phyloP scores from a whole-genome alignment of 2,329 filamentous ascomycete genomes.

The Hypoxylon sp. region DNA sequence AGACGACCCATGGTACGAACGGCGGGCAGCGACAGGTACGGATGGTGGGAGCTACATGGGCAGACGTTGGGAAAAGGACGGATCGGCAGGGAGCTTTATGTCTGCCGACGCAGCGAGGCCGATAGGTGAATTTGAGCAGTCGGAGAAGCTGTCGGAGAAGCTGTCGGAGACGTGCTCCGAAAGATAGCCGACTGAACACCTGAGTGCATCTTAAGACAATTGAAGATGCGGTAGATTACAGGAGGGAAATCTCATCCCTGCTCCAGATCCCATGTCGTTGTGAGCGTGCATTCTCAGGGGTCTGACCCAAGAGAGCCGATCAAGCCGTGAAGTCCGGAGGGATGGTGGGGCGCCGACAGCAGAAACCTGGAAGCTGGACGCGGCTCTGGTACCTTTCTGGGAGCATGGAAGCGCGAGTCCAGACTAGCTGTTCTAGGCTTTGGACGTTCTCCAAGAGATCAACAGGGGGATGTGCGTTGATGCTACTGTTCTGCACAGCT shows the following conservation, averaged over 20 bases:
- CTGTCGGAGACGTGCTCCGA: slow-evolving; percentile 19
- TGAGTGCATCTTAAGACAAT: neutral
- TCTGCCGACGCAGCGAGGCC: slow-evolving; percentile 10
- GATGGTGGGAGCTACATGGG: neutral
- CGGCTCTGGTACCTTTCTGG: slow-evolving; percentile 23
- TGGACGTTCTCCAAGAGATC: slow-evolving; percentile 2
- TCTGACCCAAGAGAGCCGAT: slow-evolving; percentile 2
- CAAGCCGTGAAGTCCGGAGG: slow-evolving; percentile 2
- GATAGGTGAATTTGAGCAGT: slow-evolving; percentile 7
- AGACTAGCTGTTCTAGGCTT: slow-evolving; percentile 14
- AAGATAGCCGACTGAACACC: slow-evolving; percentile 10
- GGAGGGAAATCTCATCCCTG: slow-evolving; percentile 19
- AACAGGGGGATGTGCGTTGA: slow-evolving; percentile 5
- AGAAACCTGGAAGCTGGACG: slow-evolving; percentile 24
- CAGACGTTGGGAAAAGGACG: neutral
- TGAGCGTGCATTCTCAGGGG: neutral
- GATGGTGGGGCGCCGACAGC: slow-evolving; percentile 10
- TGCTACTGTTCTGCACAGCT: slow-evolving; percentile 10
- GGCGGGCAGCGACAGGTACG: neutral
- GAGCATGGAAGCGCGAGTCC: slow-evolving; percentile 11
- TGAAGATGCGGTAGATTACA: slow-evolving; percentile 12
- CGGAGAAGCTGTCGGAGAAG: slow-evolving; percentile 17
- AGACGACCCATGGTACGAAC: slow-evolving; percentile 38
- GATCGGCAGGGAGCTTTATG: slow-evolving; percentile 6
- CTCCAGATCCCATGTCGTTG: slow-evolving; percentile 9